phyloP scores from a whole-genome alignment of 345 rosid species.

The Gossypium rotundifolium region DNA sequence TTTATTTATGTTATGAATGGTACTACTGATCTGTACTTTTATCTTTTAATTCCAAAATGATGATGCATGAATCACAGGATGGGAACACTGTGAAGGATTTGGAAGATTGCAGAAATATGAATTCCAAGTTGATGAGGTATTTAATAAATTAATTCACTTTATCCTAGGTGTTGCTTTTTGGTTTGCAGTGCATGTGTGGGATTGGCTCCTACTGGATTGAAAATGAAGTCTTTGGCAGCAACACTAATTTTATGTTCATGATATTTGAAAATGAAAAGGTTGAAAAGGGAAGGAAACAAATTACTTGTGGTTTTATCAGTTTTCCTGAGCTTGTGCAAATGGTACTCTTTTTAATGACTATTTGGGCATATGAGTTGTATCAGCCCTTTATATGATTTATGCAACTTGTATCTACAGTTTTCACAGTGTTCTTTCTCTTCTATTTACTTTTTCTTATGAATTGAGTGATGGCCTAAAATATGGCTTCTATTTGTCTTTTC shows the following conservation, averaged over 20 bases:
- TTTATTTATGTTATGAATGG: constrained; percentile 13
- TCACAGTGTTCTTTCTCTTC: background rate
- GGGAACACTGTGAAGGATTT: constrained; percentile 45
- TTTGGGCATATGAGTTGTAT: background rate
- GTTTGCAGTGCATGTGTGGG: background rate
- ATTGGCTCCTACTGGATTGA: constrained; percentile 1
- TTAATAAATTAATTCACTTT: constrained; percentile 2
- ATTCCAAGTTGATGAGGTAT: constrained; percentile 64
- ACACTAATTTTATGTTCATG: background rate
- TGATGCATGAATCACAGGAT: constrained; percentile 35
- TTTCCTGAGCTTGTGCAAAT: background rate
- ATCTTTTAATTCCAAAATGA: constrained; percentile 8
- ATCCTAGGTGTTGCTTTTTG: constrained; percentile 1
- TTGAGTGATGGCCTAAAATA: background rate
- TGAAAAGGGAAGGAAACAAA: background rate
- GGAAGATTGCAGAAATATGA: constrained; percentile 57
- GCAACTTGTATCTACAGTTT: background rate
- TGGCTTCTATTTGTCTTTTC: background rate
- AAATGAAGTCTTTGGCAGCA: background rate
- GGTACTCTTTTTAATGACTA: background rate
- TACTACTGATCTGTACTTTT: constrained; percentile 13
- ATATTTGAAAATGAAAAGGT: background rate
- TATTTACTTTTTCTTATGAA: background rate
- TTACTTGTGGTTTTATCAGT: background rate
- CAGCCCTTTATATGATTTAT: background rate